phyloP scores from a whole-genome alignment of 176 grass and related monocot species.

The Oryza coarctata region DNA sequence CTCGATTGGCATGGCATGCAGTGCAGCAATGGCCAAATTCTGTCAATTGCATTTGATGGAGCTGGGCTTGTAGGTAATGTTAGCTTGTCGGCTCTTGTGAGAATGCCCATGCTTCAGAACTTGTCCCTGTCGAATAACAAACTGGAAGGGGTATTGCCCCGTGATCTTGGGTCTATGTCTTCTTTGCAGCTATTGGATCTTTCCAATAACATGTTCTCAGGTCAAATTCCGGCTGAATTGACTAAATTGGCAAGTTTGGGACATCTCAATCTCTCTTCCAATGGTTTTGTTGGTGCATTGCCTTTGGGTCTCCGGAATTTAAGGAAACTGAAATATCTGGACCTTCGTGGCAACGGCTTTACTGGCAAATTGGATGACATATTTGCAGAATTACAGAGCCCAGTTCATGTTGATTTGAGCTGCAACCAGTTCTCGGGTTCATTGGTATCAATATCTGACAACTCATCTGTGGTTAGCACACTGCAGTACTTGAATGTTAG shows the following conservation, averaged over 20 bases:
- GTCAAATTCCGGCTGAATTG: conserved; percentile 51
- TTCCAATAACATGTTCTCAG: conserved; percentile 58
- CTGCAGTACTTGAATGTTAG: conserved; percentile 80
- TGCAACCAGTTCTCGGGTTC: conserved; percentile 67
- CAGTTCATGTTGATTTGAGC: conserved; percentile 77
- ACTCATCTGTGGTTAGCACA: conserved; percentile 54
- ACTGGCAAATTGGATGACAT: conserved; percentile 58
- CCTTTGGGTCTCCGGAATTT: conserved; percentile 60
- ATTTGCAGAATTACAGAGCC: conserved; percentile 58
- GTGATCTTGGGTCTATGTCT: conserved; percentile 39
- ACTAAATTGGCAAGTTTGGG: conserved; percentile 49
- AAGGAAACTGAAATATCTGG: conserved; percentile 64
- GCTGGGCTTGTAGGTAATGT: conserved; percentile 67
- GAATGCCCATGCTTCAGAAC: conserved; percentile 71
- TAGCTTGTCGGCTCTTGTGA: conserved; percentile 58
- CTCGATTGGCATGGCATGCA: conserved; percentile 66
- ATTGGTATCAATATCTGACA: conserved; percentile 60
- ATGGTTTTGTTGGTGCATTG: conserved; percentile 53
- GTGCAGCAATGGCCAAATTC: conserved; percentile 65
- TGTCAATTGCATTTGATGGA: conserved; percentile 57
- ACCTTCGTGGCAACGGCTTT: conserved; percentile 62
- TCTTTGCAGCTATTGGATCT: conserved; percentile 65
- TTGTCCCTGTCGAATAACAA: conserved; percentile 68
- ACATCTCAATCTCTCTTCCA: conserved; percentile 70
- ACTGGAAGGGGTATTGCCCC: conserved; percentile 52